A percentile compares a stretch with the other conserved stretches of the same genome.
Conservation (phyloP, 2,329 filamentous ascomycete genomes). For the Conoideocrella luteorostrata region DNA sequence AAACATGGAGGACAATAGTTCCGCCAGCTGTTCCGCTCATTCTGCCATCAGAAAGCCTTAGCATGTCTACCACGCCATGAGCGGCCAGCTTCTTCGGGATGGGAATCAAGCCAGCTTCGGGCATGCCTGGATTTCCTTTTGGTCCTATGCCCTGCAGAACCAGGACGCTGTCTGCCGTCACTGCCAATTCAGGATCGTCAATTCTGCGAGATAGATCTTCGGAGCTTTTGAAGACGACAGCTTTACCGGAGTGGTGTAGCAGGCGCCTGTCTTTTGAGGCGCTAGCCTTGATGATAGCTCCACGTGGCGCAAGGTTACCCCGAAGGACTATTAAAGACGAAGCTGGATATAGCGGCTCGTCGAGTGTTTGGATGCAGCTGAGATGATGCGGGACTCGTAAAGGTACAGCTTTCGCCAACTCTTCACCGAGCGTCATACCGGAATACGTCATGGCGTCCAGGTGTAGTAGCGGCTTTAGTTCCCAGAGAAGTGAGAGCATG, state of each 20-base stretch:
- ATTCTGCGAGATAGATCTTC: constrained; percentile 66
- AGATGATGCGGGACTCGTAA: constrained; percentile 37
- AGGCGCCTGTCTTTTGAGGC: constrained; percentile 67
- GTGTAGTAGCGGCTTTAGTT: constrained; percentile 69
- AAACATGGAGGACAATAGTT: constrained; percentile 83
- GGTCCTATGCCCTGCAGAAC: constrained; percentile 86
- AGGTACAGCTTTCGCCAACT: constrained; percentile 65
- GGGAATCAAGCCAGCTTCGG: constrained; percentile 63
- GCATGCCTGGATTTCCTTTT: constrained; percentile 88
- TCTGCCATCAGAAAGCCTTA: constrained; percentile 78
- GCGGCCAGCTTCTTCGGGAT: constrained; percentile 72
- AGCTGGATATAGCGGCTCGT: constrained; percentile 58
- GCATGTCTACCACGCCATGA: constrained; percentile 69
- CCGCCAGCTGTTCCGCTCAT: constrained; percentile 85
- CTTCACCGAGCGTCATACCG: constrained; percentile 74
- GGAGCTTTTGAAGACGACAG: constrained; percentile 65
- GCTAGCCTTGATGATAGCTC: constrained; percentile 86
- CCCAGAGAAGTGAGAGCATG: constrained; percentile 72
- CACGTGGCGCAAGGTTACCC: constrained; percentile 77
- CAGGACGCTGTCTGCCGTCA: constrained; percentile 55
- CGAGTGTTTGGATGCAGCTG: constrained; percentile 59
- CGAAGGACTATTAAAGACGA: constrained; percentile 77
- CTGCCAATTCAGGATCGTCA: constrained; percentile 53
- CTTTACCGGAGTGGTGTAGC: constrained; percentile 38
- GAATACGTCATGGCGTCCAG: constrained; percentile 77